These are phyloP conservation scores for Bimuria novae-zelandiae DNA, from an alignment of 2,329 filamentous ascomycete species.

Conservation along the genomic window DNA sequence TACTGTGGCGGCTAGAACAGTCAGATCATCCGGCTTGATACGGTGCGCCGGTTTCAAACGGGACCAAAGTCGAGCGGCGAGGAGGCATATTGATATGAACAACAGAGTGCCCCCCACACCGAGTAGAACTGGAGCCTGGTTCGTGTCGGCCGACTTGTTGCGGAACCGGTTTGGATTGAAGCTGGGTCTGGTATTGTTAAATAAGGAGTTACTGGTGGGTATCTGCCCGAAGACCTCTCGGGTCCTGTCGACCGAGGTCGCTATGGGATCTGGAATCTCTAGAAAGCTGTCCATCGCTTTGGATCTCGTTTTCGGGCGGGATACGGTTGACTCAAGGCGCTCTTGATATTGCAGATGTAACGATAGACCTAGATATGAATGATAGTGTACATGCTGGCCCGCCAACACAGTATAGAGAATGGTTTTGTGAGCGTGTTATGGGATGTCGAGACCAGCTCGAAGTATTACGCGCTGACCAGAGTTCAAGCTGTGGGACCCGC, in stretches of 20 bases:
- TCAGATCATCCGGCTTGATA: slow-evolving; percentile 29
- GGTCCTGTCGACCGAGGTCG: not conserved
- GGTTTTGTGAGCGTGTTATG: not conserved
- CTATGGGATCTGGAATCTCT: not conserved
- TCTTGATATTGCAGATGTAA: not conserved
- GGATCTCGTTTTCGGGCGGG: not conserved
- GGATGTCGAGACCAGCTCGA: not conserved
- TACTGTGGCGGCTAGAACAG: slow-evolving; percentile 25
- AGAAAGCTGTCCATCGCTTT: slow-evolving; percentile 1
- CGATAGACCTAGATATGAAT: not conserved
- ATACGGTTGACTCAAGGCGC: not conserved
- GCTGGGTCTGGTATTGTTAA: not conserved
- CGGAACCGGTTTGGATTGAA: slow-evolving; percentile 7
- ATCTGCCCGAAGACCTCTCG: slow-evolving; percentile 3
- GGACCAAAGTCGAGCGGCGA: slow-evolving; percentile 28
- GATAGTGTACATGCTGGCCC: slow-evolving; percentile 7
- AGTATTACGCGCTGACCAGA: not conserved
- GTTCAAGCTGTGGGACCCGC: too few species aligned
- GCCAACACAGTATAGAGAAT: not conserved
- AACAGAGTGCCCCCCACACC: slow-evolving; percentile 25
- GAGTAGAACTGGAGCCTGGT: slow-evolving; percentile 28
- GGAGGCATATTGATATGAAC: slow-evolving; percentile 20
- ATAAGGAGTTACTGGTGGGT: not conserved
- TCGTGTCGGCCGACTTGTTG: slow-evolving; percentile 12
- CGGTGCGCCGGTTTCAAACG: slow-evolving; percentile 13